Evolutionary conservation across 768 basidiomycete genomes (phyloP).

Genomic region (Sporobolomyces roseus): DNA sequence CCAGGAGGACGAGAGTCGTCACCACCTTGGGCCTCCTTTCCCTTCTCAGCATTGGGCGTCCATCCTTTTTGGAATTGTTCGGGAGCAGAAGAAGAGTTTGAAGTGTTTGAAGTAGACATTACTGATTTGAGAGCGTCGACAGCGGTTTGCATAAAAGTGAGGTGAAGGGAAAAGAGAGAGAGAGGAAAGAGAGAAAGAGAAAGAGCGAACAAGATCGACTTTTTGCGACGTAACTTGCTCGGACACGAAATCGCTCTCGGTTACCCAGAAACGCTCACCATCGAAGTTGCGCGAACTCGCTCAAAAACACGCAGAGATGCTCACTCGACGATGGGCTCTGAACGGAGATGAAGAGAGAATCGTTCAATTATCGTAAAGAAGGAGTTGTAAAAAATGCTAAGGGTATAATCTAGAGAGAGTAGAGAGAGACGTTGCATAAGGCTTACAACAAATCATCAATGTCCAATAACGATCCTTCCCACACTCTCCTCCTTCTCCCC

Average conservation of each 20-base stretch:
- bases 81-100: neutral
- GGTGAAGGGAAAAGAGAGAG: conserved; percentile 4
- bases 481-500: conserved; percentile 10
- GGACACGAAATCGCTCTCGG: too few relatives aligned
- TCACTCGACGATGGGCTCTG: too few relatives aligned
- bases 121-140: conserved; percentile 11
- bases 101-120: neutral
- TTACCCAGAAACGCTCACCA: too few relatives aligned
- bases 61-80: conserved; percentile 18
- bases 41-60: neutral
- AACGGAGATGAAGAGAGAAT: too few relatives aligned
- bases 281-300: too few relatives aligned
- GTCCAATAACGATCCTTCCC: neutral
- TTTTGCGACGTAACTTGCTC: too few relatives aligned
- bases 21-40: conserved; percentile 28
- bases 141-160: neutral
- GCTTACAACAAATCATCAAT: conserved; percentile 4
- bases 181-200: neutral
- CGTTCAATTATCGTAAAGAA: too few relatives aligned
- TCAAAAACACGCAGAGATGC: too few relatives aligned
- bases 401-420: too few relatives aligned
- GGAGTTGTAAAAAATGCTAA: too few relatives aligned
- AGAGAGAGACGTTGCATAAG: neutral
- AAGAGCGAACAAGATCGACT: too few relatives aligned
- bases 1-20: conserved; percentile 33